phyloP scores from a whole-genome alignment of 2,329 filamentous ascomycete species.

The Ophiostoma himal-ulmi region DNA sequence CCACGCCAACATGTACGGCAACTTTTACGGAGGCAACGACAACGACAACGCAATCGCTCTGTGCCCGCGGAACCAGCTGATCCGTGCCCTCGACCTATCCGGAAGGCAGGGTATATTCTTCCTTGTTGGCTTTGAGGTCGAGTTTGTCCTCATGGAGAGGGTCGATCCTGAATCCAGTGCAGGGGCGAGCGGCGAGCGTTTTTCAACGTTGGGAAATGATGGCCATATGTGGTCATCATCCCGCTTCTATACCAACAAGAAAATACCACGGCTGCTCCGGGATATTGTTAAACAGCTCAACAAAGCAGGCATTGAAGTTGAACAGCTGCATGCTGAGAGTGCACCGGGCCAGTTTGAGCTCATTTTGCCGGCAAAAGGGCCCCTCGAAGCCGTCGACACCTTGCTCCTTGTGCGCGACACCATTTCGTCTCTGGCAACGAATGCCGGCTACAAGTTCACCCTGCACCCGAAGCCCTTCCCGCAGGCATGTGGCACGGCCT shows the following conservation, averaged over 20 bases:
- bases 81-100: slow-evolving; percentile 48
- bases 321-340: slow-evolving; percentile 70
- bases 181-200: slow-evolving; percentile 27
- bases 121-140: slow-evolving; percentile 73
- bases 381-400: slow-evolving; percentile 63
- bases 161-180: background rate
- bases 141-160: slow-evolving; percentile 64
- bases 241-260: slow-evolving; percentile 55
- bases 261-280: slow-evolving; percentile 53
- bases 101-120: slow-evolving; percentile 51
- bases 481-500: slow-evolving; percentile 55
- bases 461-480: slow-evolving; percentile 66
- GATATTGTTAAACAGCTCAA: slow-evolving; percentile 59
- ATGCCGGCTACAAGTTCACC: slow-evolving; percentile 60
- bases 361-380: slow-evolving; percentile 56
- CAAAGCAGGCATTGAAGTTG: slow-evolving; percentile 57
- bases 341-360: slow-evolving; percentile 73
- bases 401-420: slow-evolving; percentile 66
- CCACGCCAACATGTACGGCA: slow-evolving; percentile 61
- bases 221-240: slow-evolving; percentile 68
- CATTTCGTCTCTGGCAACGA: slow-evolving; percentile 58
- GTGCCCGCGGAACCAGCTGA: slow-evolving; percentile 63
- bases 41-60: slow-evolving; percentile 43
- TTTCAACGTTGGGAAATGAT: slow-evolving; percentile 45
- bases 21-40: slow-evolving; percentile 56